Percentiles rank a stretch among this genome's conserved stretches.
Conservation (phyloP, 768 basidiomycete species). For the Tylopilus plumbeoviolaceoides region DNA sequence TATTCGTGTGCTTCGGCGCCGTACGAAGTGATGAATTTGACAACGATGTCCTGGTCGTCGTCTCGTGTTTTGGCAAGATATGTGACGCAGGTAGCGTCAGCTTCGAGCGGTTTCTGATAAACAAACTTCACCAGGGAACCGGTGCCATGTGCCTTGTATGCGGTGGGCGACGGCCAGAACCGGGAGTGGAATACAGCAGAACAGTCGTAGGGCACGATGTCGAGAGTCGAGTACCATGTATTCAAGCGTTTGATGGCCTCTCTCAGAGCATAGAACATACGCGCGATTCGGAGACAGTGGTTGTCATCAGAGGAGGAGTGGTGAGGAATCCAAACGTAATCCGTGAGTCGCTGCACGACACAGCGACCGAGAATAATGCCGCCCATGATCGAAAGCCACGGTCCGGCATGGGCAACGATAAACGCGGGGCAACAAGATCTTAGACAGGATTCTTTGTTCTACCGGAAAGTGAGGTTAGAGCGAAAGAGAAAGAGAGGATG, state of each 20-base stretch:
- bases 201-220: too few species aligned
- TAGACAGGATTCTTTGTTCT: neutral
- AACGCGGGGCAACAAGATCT: conserved; percentile 30
- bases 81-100: conserved; percentile 23
- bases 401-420: conserved; percentile 9
- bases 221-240: conserved; percentile 28
- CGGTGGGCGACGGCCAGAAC: conserved; percentile 19
- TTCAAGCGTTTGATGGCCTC: conserved; percentile 10
- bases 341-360: conserved; percentile 25
- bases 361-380: conserved; percentile 24
- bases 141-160: neutral
- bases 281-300: neutral
- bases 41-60: conserved; percentile 19
- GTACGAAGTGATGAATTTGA: conserved; percentile 39
- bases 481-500: too few species aligned
- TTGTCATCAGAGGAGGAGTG: neutral
- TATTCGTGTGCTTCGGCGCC: conserved; percentile 30
- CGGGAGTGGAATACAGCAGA: too few species aligned
- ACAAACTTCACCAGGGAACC: conserved; percentile 16
- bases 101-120: conserved; percentile 23
- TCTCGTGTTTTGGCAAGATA: conserved; percentile 14
- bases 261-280: conserved; percentile 14
- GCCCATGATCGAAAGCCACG: conserved; percentile 34
- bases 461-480: neutral
- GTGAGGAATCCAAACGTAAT: neutral